Evolutionary conservation across 1,139 yeast genomes (phyloP).

Genomic region (Saccharomyces hybrid): DNA sequence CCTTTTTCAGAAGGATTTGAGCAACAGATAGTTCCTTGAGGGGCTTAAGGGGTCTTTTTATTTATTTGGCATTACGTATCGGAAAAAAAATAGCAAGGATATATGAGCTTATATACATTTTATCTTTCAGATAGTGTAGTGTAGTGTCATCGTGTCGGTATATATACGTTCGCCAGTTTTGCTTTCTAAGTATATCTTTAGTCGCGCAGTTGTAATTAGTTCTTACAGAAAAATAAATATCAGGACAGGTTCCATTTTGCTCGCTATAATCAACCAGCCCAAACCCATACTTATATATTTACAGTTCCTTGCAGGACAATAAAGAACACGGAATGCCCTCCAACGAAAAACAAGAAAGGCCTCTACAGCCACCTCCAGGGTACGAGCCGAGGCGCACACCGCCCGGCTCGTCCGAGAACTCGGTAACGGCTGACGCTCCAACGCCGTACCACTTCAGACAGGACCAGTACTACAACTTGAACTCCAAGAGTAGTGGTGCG

Average conservation of each 20-base stretch:
- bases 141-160: no score
- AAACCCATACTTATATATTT: no score
- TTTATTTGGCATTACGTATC: no score
- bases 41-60: neutral
- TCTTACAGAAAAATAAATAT: no score
- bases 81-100: no score
- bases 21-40: neutral
- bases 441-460: constrained; percentile 26
- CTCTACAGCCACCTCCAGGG: constrained; percentile 16
- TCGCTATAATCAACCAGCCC: neutral
- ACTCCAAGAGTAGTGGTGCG: constrained; percentile 34
- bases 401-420: neutral
- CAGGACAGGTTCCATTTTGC: neutral
- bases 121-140: no score
- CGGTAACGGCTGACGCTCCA: neutral
- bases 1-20: neutral
- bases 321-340: neutral
- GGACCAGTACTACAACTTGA: constrained; percentile 26
- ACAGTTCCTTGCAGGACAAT: neutral
- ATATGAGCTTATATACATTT: no score
- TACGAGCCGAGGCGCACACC: neutral
- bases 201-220: no score
- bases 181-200: no score
- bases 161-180: no score
- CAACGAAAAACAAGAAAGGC: constrained; percentile 11